Conservation (phyloP, 2,329 filamentous ascomycete species). For the Aspergillus felis region DNA sequence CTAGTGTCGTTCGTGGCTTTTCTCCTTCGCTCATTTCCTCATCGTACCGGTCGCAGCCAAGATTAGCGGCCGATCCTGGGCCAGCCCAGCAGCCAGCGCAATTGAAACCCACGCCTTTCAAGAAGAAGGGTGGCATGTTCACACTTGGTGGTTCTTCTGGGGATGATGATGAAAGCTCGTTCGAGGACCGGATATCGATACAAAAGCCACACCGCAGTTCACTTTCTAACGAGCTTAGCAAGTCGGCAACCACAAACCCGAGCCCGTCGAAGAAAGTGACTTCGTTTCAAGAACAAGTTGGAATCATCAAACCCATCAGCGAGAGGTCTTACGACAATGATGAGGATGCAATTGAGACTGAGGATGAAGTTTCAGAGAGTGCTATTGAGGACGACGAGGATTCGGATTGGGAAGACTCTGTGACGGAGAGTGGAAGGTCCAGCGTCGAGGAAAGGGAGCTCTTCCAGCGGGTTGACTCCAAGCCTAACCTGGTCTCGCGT, state of each 20-base stretch:
- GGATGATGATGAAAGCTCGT: conserved; percentile 76
- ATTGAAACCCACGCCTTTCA: conserved; percentile 50
- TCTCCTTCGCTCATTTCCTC: conserved; percentile 70
- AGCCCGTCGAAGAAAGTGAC: conserved; percentile 66
- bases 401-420: conserved; percentile 61
- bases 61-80: conserved; percentile 48
- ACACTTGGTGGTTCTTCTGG: conserved; percentile 79
- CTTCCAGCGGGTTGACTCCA: conserved; percentile 85
- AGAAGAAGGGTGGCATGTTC: conserved; percentile 65
- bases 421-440: conserved; percentile 76
- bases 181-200: conserved; percentile 58
- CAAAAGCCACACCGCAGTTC: conserved; percentile 51
- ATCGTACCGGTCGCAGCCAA: conserved; percentile 60
- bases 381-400: conserved; percentile 71
- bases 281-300: conserved; percentile 75
- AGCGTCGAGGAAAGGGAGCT: conserved; percentile 75
- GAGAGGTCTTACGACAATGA: conserved; percentile 49
- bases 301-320: conserved; percentile 61
- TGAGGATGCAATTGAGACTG: conserved; percentile 57
- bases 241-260: conserved; percentile 28
- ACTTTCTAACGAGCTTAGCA: conserved; percentile 51
- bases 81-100: conserved; percentile 61
- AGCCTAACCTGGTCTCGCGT: conserved; percentile 76
- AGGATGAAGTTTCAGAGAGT: conserved; percentile 73
- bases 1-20: conserved; percentile 81